Evolutionary conservation across 2,329 filamentous ascomycete genomes (phyloP).

Genomic region (Tolypocladium album): DNA sequence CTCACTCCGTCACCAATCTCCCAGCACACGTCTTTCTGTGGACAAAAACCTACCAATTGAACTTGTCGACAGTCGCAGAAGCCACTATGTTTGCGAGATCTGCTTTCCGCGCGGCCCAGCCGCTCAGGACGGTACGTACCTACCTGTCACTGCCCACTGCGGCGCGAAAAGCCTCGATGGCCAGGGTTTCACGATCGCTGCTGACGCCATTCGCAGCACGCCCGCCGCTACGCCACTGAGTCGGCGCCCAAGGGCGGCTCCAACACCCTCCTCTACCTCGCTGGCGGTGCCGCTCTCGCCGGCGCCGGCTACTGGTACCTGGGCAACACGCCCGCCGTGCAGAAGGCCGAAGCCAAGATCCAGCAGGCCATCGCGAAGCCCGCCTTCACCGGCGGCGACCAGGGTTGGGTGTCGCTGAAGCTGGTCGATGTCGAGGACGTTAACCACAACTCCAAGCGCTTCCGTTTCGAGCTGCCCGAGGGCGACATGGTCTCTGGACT

Average conservation of each 20-base stretch:
- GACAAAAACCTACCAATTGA: constrained; percentile 14
- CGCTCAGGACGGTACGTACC: constrained; percentile 50
- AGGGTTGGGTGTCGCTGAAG: constrained; percentile 77
- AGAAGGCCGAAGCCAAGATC: constrained; percentile 46
- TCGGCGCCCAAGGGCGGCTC: constrained; percentile 38
- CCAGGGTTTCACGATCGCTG: neutral
- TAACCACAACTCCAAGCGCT: constrained; percentile 91
- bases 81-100: constrained; percentile 57
- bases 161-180: neutral
- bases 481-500: constrained; percentile 77
- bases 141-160: neutral
- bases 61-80: constrained; percentile 1
- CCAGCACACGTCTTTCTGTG: neutral
- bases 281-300: constrained; percentile 47
- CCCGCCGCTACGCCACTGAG: constrained; percentile 60
- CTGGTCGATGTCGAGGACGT: constrained; percentile 67
- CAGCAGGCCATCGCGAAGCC: constrained; percentile 33
- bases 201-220: constrained; percentile 30
- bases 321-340: constrained; percentile 37
- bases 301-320: constrained; percentile 47
- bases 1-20: neutral
- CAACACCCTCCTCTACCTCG: constrained; percentile 50
- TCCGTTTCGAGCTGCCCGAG: constrained; percentile 81
- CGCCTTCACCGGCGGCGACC: constrained; percentile 70
- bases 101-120: constrained; percentile 51